Evolutionary conservation across 345 rosid genomes (phyloP).

Genomic region (Dipteronia sinensis): DNA sequence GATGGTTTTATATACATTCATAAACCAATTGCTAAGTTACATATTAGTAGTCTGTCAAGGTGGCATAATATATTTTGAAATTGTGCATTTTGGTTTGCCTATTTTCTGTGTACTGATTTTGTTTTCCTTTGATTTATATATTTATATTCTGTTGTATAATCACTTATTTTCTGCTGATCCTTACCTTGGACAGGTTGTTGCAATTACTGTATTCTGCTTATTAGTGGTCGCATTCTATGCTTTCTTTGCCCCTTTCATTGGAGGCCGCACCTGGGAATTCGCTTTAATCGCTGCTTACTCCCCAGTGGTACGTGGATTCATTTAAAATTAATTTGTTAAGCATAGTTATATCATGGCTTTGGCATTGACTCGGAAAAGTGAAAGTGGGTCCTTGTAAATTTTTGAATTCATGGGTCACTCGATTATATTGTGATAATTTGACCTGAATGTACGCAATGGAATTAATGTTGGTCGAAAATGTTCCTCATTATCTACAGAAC

Average conservation of each 20-base stretch:
- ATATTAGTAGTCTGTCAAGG: not conserved
- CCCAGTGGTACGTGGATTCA: slow-evolving; percentile 74
- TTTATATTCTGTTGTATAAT: not conserved
- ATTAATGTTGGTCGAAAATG: not conserved
- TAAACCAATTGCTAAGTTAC: not conserved
- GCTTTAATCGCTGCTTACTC: slow-evolving; percentile 68
- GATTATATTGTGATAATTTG: not conserved
- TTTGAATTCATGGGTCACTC: not conserved
- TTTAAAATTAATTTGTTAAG: not conserved
- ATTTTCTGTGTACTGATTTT: not conserved
- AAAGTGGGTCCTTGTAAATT: not conserved
- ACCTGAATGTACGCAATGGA: not conserved
- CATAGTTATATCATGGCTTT: not conserved
- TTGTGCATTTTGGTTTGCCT: not conserved
- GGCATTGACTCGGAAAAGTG: slow-evolving; percentile 3
- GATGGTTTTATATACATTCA: no score
- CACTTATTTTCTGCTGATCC: slow-evolving; percentile 5
- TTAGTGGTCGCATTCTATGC: slow-evolving; percentile 91
- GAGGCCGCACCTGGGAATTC: slow-evolving; percentile 91
- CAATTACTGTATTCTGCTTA: slow-evolving; percentile 94
- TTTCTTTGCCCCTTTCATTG: slow-evolving; percentile 91
- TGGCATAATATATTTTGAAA: not conserved
- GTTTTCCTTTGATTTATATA: not conserved
- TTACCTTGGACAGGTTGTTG: slow-evolving; percentile 71
- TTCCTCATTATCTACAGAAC: not conserved